phyloP scores from a whole-genome alignment of 2,329 filamentous ascomycete species.

The Trichoderma koningii region DNA sequence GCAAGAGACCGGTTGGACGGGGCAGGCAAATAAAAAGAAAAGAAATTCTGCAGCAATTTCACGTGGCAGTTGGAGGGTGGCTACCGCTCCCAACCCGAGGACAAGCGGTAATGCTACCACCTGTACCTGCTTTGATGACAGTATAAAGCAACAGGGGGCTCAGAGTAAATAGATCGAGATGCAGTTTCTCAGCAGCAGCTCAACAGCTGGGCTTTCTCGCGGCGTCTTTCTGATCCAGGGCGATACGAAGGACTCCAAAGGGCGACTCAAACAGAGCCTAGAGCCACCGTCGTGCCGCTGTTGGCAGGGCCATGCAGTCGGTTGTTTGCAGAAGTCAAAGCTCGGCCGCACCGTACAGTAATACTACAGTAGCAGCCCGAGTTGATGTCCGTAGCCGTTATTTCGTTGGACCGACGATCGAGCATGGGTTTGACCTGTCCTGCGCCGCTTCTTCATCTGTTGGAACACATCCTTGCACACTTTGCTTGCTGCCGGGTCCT shows the following conservation, averaged over 20 bases:
- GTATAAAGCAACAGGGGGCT: too few relatives aligned
- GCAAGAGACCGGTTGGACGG: conserved; percentile 4
- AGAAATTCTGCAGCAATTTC: conserved; percentile 7
- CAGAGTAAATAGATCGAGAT: too few relatives aligned
- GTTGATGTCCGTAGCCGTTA: background rate
- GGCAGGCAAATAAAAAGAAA: background rate
- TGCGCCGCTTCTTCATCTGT: background rate
- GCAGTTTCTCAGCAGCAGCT: too few relatives aligned
- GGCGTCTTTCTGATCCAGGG: too few relatives aligned
- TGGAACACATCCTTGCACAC: background rate
- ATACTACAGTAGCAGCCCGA: too few relatives aligned
- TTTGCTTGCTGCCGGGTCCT: background rate
- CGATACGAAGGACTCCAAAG: too few relatives aligned
- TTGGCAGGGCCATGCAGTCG: background rate
- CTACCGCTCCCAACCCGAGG: background rate
- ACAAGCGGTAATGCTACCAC: background rate
- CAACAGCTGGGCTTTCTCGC: too few relatives aligned
- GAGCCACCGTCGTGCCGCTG: background rate
- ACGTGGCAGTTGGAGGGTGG: conserved; percentile 20
- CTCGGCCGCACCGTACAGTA: background rate
- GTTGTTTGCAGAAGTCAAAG: background rate
- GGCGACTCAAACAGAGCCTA: too few relatives aligned
- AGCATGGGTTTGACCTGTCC: background rate
- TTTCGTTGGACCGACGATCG: background rate
- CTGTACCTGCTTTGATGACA: too few relatives aligned